These are phyloP conservation scores for Pyronema omphalodes DNA, from an alignment of 495 filamentous ascomycete genomes.

Conservation along the genomic window DNA sequence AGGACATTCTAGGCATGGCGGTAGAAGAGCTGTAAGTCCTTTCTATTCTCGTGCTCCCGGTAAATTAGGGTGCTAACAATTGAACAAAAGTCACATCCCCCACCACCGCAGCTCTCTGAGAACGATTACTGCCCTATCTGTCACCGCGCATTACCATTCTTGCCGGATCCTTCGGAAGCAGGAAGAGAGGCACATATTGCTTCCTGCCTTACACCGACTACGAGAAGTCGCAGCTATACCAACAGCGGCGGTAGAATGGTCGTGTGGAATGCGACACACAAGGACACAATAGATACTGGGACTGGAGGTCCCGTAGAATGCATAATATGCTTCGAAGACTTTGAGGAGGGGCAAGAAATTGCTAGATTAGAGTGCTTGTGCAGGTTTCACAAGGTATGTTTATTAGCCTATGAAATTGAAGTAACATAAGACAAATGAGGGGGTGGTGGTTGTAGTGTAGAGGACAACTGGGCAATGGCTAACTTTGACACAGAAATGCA, in stretches of 20 bases:
- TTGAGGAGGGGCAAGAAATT: conserved; percentile 65
- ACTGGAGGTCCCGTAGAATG: conserved; percentile 42
- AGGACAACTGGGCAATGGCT: background rate
- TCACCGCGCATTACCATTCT: conserved; percentile 51
- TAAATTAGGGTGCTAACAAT: background rate
- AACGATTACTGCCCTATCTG: conserved; percentile 89
- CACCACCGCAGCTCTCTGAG: conserved; percentile 37
- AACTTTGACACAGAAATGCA: conserved; percentile 22
- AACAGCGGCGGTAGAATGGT: conserved; percentile 33
- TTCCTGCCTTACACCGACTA: conserved; percentile 44
- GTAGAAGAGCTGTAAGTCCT: background rate
- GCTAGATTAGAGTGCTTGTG: conserved; percentile 81
- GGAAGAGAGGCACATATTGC: conserved; percentile 59
- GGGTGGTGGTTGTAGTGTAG: conserved; percentile 7
- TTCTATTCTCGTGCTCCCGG: background rate
- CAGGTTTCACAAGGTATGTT: conserved; percentile 53
- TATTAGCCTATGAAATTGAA: background rate
- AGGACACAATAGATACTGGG: conserved; percentile 36
- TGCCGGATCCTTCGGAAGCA: conserved; percentile 37
- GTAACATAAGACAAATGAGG: background rate
- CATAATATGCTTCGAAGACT: conserved; percentile 92
- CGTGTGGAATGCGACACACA: conserved; percentile 69
- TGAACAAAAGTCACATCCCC: conserved; percentile 1
- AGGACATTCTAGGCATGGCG: background rate
- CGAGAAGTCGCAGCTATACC: conserved; percentile 15